Evolutionary conservation across 148 eudicot species (phyloP), one percentile per base, ranked within the genome.

Genomic region (Rhododendron williamsianum): DNA sequence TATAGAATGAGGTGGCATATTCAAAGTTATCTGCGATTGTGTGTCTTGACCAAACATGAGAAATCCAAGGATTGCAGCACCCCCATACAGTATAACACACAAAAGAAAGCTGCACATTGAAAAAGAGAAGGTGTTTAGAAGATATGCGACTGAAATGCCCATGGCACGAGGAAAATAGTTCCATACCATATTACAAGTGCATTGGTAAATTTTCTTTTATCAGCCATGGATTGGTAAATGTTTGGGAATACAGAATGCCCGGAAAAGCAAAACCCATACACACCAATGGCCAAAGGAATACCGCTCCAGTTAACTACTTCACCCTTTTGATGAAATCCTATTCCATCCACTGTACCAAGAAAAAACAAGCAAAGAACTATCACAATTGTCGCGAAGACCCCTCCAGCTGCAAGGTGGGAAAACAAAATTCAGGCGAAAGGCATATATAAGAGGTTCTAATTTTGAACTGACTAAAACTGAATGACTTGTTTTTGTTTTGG

Each of bases 201-300:
- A 41, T 85, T 84, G 27, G 91, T 94, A 86, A 95, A 96, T 90
- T 95, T 89, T 45, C 91, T 91, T 85, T 95, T 96, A 87, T 96
- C 93, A 46, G 96, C 96, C 99, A 96, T 96, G 38, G 98, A 96
- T 81, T 96, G 98, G 83, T 96, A 96, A 45, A 96, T 95, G 84
- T 96, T 96, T 41, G 99, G 99, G 86, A 96, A 93, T 33, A 95
- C 98, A 25, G 97, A 85, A 87, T 94, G 99, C 45, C 99, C 99
- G 0, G 99, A 91, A 76, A 89, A 96, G 86, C 98, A 95, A 89
- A 92, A 96, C 11, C 97, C 99, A 81, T 93, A 95, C 9, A 95
- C 92, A 78, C 99, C 99, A 83, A 95, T 89, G 36, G 95, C 93
- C 83, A 94, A 95, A 48, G 99, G 97, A 80, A 96, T 86, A 19